Evolutionary conservation across 1,139 yeast genomes (phyloP).

Genomic region (Candida dubliniensis): DNA sequence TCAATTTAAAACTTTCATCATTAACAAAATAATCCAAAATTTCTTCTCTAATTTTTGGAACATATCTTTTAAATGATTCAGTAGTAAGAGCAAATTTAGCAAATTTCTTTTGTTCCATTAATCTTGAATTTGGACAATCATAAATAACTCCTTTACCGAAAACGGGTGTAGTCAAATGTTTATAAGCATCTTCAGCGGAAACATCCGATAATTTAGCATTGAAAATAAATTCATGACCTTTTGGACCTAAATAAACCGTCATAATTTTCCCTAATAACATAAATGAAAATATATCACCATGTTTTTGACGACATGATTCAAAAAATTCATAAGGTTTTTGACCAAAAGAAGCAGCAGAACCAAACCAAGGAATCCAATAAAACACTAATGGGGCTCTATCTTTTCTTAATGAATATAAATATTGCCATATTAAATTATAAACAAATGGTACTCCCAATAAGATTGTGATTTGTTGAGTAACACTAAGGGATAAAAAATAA

Average conservation of each 20-base stretch:
- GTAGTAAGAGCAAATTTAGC: conserved; percentile 86
- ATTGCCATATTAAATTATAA: conserved; percentile 69
- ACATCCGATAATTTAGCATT: conserved; percentile 90
- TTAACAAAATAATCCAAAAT: conserved; percentile 60
- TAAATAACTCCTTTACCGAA: conserved; percentile 97
- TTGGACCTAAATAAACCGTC: conserved; percentile 96
- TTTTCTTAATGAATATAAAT: conserved; percentile 66
- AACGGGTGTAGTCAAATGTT: conserved; percentile 94
- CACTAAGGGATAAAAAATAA: conserved; percentile 26
- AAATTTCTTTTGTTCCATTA: conserved; percentile 98
- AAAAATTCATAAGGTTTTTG: conserved; percentile 92
- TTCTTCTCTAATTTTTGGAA: conserved; percentile 85
- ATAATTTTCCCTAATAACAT: conserved; percentile 84
- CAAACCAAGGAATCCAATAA: conserved; percentile 95
- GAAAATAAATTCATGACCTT: conserved; percentile 94
- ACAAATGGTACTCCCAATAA: conserved; percentile 50
- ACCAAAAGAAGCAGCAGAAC: conserved; percentile 86
- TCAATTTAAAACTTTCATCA: conserved; percentile 46
- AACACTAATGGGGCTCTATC: conserved; percentile 88
- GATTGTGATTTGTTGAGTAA: conserved; percentile 36
- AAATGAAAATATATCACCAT: conserved; percentile 92
- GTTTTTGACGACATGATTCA: conserved; percentile 68
- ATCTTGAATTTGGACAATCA: conserved; percentile 89
- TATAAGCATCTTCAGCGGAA: conserved; percentile 94
- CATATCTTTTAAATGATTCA: conserved; percentile 81